Evolutionary conservation across 805 yeast genomes (phyloP).

Genomic region (Clavispora carvajalis): DNA sequence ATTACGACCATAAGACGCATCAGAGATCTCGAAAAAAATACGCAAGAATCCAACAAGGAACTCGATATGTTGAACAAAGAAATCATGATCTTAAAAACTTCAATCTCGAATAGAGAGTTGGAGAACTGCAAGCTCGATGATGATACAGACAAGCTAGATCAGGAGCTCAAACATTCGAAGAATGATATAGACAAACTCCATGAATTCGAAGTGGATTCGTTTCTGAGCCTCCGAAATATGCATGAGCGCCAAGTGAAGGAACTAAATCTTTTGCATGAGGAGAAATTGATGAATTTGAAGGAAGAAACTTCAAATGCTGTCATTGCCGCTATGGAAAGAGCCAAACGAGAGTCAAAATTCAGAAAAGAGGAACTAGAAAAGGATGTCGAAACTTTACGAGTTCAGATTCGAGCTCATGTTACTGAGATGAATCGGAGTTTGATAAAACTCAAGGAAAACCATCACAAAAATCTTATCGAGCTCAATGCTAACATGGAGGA

Average conservation of each 20-base stretch:
- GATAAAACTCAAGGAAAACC: constrained; percentile 22
- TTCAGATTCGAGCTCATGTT: constrained; percentile 7
- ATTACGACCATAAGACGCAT: background rate
- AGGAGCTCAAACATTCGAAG: constrained; percentile 28
- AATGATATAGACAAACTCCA: constrained; percentile 29
- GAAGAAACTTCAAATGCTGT: constrained; percentile 28
- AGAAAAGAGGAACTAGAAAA: constrained; percentile 1
- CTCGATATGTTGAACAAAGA: constrained; percentile 2
- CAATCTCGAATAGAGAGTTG: constrained; percentile 32
- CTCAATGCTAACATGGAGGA: constrained; percentile 15
- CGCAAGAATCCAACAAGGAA: background rate
- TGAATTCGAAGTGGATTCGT: constrained; percentile 17
- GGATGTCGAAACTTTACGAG: constrained; percentile 5
- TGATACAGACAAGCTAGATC: constrained; percentile 32
- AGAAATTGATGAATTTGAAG: constrained; percentile 20
- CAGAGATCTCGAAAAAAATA: background rate
- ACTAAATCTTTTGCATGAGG: constrained; percentile 17
- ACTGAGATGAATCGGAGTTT: constrained; percentile 20
- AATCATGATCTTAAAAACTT: constrained; percentile 29
- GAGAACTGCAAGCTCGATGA: constrained; percentile 30
- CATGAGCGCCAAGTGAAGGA: constrained; percentile 16
- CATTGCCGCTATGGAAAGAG: constrained; percentile 29
- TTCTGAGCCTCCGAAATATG: constrained; percentile 17
- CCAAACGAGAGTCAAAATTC: constrained; percentile 3
- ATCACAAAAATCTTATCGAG: constrained; percentile 15